Evolutionary conservation across 441 rosid genomes (phyloP).

Genomic region (Capsella rubella): DNA sequence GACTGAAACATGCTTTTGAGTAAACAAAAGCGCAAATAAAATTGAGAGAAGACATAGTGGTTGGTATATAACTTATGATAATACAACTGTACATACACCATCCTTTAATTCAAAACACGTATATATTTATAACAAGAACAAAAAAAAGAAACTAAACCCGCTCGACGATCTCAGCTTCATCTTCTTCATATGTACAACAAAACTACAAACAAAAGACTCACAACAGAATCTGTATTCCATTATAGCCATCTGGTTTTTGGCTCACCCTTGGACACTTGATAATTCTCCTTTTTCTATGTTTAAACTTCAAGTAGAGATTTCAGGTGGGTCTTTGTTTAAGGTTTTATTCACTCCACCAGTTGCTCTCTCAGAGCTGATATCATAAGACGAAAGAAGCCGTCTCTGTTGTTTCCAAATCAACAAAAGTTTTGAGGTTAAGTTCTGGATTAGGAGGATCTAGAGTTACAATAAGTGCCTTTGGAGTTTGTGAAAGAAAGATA

Average conservation of each 20-base stretch:
- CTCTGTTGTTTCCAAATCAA: conserved; percentile 58
- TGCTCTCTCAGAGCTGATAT: conserved; percentile 53
- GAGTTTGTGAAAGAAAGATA: conserved; percentile 32
- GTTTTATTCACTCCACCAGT: conserved; percentile 46
- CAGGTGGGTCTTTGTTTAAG: conserved; percentile 41
- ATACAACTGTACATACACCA: conserved; percentile 26
- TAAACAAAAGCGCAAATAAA: not conserved
- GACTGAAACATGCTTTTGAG: not conserved
- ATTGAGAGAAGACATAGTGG: not conserved
- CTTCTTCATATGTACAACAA: conserved; percentile 40
- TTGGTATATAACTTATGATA: not conserved
- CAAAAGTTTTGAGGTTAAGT: conserved; percentile 4
- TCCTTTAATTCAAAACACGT: conserved; percentile 16
- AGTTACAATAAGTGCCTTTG: not conserved
- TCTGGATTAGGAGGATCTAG: not conserved
- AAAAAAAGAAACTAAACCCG: conserved; percentile 10
- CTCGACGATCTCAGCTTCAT: conserved; percentile 25
- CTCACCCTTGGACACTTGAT: conserved; percentile 15
- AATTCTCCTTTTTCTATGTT: not conserved
- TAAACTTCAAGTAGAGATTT: conserved; percentile 49
- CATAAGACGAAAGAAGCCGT: conserved; percentile 76
- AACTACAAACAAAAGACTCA: conserved; percentile 33
- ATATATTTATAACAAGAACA: not conserved
- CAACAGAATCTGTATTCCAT: conserved; percentile 3
- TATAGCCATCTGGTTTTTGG: conserved; percentile 17